Conservation (phyloP, 768 basidiomycete genomes). For the Leccinum obscurum region DNA sequence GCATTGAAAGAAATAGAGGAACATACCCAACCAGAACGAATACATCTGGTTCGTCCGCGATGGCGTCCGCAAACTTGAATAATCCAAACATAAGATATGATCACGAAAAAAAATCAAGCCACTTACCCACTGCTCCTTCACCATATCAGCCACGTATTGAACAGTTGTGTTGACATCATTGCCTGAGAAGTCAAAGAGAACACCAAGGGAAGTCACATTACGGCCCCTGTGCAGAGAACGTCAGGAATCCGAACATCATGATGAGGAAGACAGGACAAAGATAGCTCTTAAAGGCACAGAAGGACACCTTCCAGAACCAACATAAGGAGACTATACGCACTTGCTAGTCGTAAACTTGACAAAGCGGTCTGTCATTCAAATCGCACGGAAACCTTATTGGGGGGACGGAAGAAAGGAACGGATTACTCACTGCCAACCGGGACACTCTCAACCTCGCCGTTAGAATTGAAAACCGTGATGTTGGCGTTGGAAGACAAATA, state of each 20-base stretch:
- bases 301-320: background rate
- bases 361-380: conserved; percentile 46
- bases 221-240: conserved; percentile 47
- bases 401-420: background rate
- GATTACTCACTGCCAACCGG: conserved; percentile 44
- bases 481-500: conserved; percentile 87
- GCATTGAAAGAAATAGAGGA: background rate
- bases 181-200: conserved; percentile 74
- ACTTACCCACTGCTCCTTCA: conserved; percentile 74
- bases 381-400: conserved; percentile 37
- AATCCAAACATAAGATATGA: background rate
- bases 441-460: conserved; percentile 37
- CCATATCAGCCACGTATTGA: conserved; percentile 71
- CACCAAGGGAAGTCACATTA: conserved; percentile 76
- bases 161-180: conserved; percentile 74
- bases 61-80: conserved; percentile 70
- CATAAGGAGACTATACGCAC: conserved; percentile 40
- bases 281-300: background rate
- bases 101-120: background rate
- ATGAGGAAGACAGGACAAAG: background rate
- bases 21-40: conserved; percentile 70
- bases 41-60: conserved; percentile 77
- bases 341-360: conserved; percentile 72
- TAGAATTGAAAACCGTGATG: conserved; percentile 44
- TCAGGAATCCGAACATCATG: background rate